phyloP scores from a whole-genome alignment of 106 monocot genomes.

The Acorus calamus region DNA sequence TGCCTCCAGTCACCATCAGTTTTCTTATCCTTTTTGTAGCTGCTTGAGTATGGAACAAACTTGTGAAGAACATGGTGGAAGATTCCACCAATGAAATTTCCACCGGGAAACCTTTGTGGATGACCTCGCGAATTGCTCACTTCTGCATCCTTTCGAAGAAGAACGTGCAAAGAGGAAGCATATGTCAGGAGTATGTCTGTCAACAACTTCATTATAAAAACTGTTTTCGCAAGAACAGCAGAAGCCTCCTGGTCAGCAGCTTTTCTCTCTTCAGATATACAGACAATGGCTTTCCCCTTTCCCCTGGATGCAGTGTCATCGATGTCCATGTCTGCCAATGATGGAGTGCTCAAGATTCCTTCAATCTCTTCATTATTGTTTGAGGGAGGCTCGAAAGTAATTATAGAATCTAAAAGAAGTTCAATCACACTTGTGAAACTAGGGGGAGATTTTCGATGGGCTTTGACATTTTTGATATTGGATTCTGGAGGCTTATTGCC shows the following conservation, averaged over 20 bases:
- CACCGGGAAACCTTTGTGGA: constrained; percentile 17
- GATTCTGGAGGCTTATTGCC: constrained; percentile 46
- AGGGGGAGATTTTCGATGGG: constrained; percentile 70
- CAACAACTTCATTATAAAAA: constrained; percentile 86
- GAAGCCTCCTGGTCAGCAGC: constrained; percentile 50
- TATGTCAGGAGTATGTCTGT: constrained; percentile 92
- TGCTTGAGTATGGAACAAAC: constrained; percentile 64
- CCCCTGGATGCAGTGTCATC: constrained; percentile 50
- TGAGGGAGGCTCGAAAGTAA: constrained; percentile 40
- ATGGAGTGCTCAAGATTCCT: constrained; percentile 24
- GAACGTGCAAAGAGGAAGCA: constrained; percentile 68
- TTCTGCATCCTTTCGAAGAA: constrained; percentile 86
- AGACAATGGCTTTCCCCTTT: constrained; percentile 74
- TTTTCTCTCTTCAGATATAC: constrained; percentile 50
- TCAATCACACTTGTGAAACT: constrained; percentile 89
- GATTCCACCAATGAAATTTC: constrained; percentile 35
- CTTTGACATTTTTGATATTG: constrained; percentile 53
- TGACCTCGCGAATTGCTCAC: constrained; percentile 34
- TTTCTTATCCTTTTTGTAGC: constrained; percentile 83
- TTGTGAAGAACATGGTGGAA: constrained; percentile 86
- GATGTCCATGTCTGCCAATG: constrained; percentile 75
- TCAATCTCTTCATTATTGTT: constrained; percentile 32
- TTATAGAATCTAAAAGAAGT: constrained; percentile 64
- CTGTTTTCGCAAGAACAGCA: constrained; percentile 78
- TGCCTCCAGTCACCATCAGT: constrained; percentile 90